phyloP scores from a whole-genome alignment of 441 rosid genomes.

The Erysimum pusillum region DNA sequence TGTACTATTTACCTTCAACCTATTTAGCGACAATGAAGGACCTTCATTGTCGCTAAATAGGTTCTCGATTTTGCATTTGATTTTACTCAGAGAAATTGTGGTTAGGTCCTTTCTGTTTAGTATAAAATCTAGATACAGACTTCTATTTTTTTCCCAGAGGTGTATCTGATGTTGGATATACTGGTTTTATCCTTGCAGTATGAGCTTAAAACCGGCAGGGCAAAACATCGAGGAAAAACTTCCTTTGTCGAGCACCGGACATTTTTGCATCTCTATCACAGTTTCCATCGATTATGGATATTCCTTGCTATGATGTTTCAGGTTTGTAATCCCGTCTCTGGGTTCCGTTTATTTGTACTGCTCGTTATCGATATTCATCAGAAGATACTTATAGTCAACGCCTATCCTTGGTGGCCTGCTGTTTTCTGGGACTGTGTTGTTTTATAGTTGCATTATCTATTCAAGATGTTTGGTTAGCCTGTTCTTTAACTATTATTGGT shows the following conservation, averaged over 20 bases:
- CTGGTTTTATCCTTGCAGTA: slow-evolving; percentile 57
- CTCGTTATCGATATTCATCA: slow-evolving; percentile 2
- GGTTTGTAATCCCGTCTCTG: slow-evolving; percentile 58
- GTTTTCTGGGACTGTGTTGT: slow-evolving; percentile 20
- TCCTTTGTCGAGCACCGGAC: slow-evolving; percentile 99
- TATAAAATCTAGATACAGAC: slow-evolving; percentile 23
- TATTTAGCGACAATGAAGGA: no score
- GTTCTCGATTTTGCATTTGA: background rate
- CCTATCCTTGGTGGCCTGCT: slow-evolving; percentile 27
- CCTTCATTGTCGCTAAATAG: slow-evolving; percentile 30
- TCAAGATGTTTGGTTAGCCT: slow-evolving; percentile 23
- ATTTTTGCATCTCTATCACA: slow-evolving; percentile 95
- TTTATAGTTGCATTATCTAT: slow-evolving; percentile 14
- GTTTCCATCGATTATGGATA: slow-evolving; percentile 99
- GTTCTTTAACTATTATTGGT: slow-evolving; percentile 13
- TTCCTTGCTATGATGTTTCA: slow-evolving; percentile 98
- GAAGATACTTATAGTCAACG: slow-evolving; percentile 10
- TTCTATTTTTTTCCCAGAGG: background rate
- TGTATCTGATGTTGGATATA: slow-evolving; percentile 33
- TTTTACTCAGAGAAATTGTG: slow-evolving; percentile 17
- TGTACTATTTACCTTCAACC: slow-evolving; percentile 26
- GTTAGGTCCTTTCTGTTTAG: slow-evolving; percentile 14
- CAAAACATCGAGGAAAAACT: slow-evolving; percentile 84
- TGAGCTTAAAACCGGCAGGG: slow-evolving; percentile 71
- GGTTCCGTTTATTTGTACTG: slow-evolving; percentile 17